A percentile compares a stretch with the other conserved stretches of the same genome.
Conservation (phyloP, 345 rosid genomes). For the Moricandia moricandioides region DNA sequence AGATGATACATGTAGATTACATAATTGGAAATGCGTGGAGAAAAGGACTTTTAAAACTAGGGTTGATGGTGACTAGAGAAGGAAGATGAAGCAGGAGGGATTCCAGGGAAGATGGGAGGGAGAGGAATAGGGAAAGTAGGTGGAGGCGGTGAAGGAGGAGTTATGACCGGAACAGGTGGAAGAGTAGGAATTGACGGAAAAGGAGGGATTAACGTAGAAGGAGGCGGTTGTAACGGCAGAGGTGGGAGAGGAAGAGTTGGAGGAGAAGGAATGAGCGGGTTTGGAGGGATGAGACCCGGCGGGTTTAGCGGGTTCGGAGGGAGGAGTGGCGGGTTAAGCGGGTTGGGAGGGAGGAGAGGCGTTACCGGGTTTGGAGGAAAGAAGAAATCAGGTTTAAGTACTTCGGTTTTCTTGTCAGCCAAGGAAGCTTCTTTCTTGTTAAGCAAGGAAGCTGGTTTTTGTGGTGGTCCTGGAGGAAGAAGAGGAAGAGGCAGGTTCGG, state of each 20-base stretch:
- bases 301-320: conserved; percentile 30
- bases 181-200: conserved; percentile 33
- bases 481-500: conserved; percentile 42
- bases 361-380: conserved; percentile 29
- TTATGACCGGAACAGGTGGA: conserved; percentile 29
- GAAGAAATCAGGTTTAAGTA: conserved; percentile 25
- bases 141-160: conserved; percentile 42
- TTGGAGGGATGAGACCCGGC: conserved; percentile 34
- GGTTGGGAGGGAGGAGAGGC: conserved; percentile 36
- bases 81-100: conserved; percentile 48
- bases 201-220: conserved; percentile 35
- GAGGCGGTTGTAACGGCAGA: conserved; percentile 43
- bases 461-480: conserved; percentile 24
- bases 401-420: conserved; percentile 21
- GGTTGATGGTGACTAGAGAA: conserved; percentile 29
- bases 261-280: conserved; percentile 45
- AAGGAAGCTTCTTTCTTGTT: conserved; percentile 26
- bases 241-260: conserved; percentile 44
- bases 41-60: not conserved
- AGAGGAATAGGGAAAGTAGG: conserved; percentile 26
- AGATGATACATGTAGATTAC: conserved; percentile 22
- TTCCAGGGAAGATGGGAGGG: conserved; percentile 34
- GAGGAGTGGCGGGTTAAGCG: conserved; percentile 32
- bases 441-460: conserved; percentile 1
- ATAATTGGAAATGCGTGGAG: not conserved